Percentiles rank a stretch among this genome's conserved stretches.
phyloP scores from a whole-genome alignment of 805 yeast genomes.

The Yueomyces sinensis region DNA sequence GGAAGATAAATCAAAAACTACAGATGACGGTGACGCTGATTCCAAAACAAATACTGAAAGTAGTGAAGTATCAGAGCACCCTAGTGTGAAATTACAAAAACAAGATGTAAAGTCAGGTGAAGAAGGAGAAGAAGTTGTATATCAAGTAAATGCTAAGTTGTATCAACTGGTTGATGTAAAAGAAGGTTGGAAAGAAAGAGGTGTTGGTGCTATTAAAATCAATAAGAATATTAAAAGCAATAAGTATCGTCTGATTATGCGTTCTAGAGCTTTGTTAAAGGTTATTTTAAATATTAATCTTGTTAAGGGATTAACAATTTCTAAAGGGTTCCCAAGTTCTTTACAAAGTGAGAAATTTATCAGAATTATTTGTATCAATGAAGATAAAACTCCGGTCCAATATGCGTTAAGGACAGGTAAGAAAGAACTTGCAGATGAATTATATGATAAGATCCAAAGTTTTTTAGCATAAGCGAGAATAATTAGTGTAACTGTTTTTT shows the following conservation, averaged over 20 bases:
- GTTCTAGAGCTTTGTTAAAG: constrained; percentile 74
- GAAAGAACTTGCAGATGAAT: constrained; percentile 42
- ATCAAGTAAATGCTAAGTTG: constrained; percentile 61
- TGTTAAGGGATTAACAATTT: constrained; percentile 43
- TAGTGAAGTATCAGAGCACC: constrained; percentile 29
- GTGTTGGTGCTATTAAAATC: constrained; percentile 77
- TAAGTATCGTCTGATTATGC: constrained; percentile 69
- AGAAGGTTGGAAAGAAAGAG: constrained; percentile 93
- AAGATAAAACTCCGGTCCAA: constrained; percentile 57
- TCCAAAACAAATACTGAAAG: constrained; percentile 32
- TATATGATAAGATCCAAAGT: constrained; percentile 30
- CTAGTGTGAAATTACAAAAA: constrained; percentile 36
- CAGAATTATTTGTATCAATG: constrained; percentile 57
- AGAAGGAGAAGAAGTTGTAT: constrained; percentile 64
- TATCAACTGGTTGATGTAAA: constrained; percentile 56
- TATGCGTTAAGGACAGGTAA: constrained; percentile 66
- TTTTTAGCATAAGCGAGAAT: background rate
- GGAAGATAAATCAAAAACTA: constrained; percentile 12
- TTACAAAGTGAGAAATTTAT: constrained; percentile 72
- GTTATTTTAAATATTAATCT: constrained; percentile 72
- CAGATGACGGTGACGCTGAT: constrained; percentile 13
- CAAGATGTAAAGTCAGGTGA: constrained; percentile 73
- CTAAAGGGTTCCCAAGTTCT: constrained; percentile 79
- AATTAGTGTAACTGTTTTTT: no score
- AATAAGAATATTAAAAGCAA: constrained; percentile 33